These are phyloP conservation scores for Cordia subcordata DNA, from an alignment of 257 asterid species.

Conservation along the genomic window DNA sequence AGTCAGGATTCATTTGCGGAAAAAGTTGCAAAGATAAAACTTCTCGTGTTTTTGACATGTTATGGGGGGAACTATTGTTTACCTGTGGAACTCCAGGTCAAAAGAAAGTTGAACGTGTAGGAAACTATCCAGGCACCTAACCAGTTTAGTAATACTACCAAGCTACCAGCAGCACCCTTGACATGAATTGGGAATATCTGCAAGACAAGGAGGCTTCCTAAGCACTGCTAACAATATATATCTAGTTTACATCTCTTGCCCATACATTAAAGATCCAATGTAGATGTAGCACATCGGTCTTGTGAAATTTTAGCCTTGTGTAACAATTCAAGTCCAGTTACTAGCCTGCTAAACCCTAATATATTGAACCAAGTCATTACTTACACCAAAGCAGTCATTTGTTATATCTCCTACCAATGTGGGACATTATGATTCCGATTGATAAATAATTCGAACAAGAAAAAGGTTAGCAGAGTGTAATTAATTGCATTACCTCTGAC, in stretches of 20 bases:
- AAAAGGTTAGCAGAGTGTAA: too few relatives aligned
- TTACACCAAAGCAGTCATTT: background rate
- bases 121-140: constrained; percentile 85
- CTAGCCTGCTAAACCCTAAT: too few relatives aligned
- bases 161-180: constrained; percentile 75
- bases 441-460: too few relatives aligned
- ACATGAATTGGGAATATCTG: constrained; percentile 82
- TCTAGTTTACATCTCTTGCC: too few relatives aligned
- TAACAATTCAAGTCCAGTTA: too few relatives aligned
- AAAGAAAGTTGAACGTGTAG: constrained; percentile 73
- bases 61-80: background rate
- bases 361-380: background rate
- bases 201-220: background rate
- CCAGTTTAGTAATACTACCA: constrained; percentile 82
- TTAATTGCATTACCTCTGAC: constrained; percentile 59
- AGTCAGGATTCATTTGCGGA: background rate
- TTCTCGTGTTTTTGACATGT: background rate
- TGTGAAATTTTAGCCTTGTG: too few relatives aligned
- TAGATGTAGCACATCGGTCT: too few relatives aligned
- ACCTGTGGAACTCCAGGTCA: constrained; percentile 75
- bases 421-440: too few relatives aligned
- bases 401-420: too few relatives aligned
- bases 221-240: too few relatives aligned
- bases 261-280: too few relatives aligned
- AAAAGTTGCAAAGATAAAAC: background rate